These are phyloP conservation scores for Magnusiomyces paraingens DNA, from an alignment of 1,139 yeast genomes.

Conservation along the genomic window DNA sequence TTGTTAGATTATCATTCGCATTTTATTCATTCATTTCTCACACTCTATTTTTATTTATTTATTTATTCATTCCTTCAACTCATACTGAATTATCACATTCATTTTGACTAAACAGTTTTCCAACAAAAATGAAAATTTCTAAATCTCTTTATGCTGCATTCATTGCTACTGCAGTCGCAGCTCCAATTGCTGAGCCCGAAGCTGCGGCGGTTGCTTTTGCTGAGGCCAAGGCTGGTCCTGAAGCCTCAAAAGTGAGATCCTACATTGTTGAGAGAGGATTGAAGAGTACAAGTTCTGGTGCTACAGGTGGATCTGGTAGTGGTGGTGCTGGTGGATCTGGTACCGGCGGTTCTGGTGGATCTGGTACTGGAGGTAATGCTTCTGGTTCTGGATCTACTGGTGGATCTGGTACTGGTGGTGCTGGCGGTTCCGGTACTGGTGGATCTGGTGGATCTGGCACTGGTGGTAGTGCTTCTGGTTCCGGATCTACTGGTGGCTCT, in stretches of 20 bases:
- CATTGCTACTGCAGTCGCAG: background rate
- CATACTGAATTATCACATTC: background rate
- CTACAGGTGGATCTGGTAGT: background rate
- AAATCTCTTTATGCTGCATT: constrained; percentile 5
- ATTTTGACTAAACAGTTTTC: background rate
- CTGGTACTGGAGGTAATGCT: background rate
- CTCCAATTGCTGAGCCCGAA: constrained; percentile 1
- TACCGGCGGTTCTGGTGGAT: background rate
- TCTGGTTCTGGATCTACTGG: background rate
- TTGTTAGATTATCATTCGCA: background rate
- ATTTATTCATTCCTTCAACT: background rate
- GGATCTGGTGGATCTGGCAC: constrained; percentile 3
- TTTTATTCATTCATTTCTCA: background rate
- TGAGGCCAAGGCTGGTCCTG: background rate
- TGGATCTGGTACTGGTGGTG: background rate
- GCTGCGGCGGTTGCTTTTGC: background rate
- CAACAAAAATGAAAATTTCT: constrained; percentile 2
- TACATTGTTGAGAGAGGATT: background rate
- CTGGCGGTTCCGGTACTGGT: background rate
- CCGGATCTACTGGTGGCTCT: constrained; percentile 2
- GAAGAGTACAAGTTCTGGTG: background rate
- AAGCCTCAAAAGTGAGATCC: background rate
- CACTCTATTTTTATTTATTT: background rate
- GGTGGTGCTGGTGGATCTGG: background rate
- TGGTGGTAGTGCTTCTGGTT: background rate